Evolutionary conservation across 768 basidiomycete genomes (phyloP), one percentile per base, ranked within the genome.

Genomic region (Tricholoma matsutake): DNA sequence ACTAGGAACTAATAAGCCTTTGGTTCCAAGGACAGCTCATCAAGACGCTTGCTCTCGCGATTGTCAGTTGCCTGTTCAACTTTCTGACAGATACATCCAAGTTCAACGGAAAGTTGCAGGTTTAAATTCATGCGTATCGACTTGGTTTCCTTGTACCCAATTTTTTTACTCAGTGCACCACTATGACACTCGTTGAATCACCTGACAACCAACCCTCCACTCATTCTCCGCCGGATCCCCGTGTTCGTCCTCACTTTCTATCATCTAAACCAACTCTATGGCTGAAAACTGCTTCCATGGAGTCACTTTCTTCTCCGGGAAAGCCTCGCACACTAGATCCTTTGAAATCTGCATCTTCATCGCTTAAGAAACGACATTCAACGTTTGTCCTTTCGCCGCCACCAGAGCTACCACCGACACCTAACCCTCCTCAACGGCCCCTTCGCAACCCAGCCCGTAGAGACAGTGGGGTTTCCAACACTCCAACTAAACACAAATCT

Each of bases 291-390:
- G 45, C 67, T 29, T 69, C 69, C 35, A 62, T 62, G 59, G 71
- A 68, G 41, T 67, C 68, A 5, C 61, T 68, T 37, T 55, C 57
- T 49, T 53, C 61, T 13, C 16, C 61, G 18, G 59, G 47, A 18
- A 61, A 53, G 18, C 43, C 51, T 25, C 63, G 55, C 32, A 41
- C 47, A 20, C 35, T 59, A n/a, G 31, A 25, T 56, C 6, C 45
- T n/a, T 25, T 41, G 49, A 47, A 34, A 56, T 43, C 60, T 18
- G 25, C 4, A 18, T 18, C 61, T n/a, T 64, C 64, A 37, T 28
- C 54, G 31, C 67, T 76, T 56, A 72, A 65, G 58, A 78, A 76
- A 65, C 73, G 74, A 14, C 73, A 73, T 61, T 78, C 74, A 25
- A 61, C 71, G 11, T 63, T 70, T 57, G 56, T 62, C 52, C 67